Evolutionary conservation across 1,139 yeast genomes (phyloP), one percentile per base, ranked within the genome.

Genomic region (Zygoascus sp.): DNA sequence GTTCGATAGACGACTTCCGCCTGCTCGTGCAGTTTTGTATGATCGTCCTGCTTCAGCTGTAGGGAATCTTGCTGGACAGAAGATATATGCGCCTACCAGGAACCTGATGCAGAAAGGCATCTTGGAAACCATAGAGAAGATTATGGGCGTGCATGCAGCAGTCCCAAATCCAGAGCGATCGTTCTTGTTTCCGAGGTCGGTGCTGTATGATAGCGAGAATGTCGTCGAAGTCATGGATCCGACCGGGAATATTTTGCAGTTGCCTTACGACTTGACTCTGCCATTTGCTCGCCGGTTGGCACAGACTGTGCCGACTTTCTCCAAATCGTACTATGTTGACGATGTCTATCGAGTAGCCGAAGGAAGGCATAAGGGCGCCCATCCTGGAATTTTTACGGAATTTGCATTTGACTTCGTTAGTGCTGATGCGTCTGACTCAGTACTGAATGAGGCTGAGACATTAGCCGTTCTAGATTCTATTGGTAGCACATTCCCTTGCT

Each of bases 281-380:
- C 97, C 99, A 0, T 79, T 84, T 67, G 97, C 98, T 0, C 71
- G 98, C 53, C 74, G 80, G 45, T 65, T 92, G 28, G 89, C 97
- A 5, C 80, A 84, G 49, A 67, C 70, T 4, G 71, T 73, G 16
- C 71, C 83, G 37, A 64, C 73, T 3, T 67, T 81, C 51, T 76
- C 79, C 19, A 88, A 88, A 61, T 69, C 63, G 6, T 85, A 38
- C 61, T 72, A 94, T 16, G 80, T 86, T 58, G 95, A 87, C 47
- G 79, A 79, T 58, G 97, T 94, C 1, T 92, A 80, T 61, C 73
- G 97, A 44, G 82, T 90, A 0, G 73, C 75, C 21, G 76, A 71
- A 21, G 69, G 69, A 28, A 69, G 70, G 16, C 72, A 72, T 60
- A 80, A 82, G 19, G 78, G 87, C 0, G 23, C 43, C 5, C 43